Conservation (phyloP, 106 monocot genomes). For the Dactylorhiza incarnata region DNA sequence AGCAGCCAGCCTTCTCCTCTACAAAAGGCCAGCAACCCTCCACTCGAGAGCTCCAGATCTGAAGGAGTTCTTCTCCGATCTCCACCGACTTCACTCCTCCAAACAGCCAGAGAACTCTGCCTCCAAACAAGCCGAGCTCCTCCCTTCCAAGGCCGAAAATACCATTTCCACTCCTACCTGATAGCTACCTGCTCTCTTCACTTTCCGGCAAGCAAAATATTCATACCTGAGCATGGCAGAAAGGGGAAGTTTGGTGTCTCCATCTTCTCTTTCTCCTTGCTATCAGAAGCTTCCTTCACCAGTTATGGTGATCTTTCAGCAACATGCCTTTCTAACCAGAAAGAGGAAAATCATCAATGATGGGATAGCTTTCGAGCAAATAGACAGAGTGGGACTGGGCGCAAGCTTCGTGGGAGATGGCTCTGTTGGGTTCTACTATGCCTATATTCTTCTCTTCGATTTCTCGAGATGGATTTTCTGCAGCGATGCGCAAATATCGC, state of each 20-base stretch:
- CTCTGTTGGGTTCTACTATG: conserved; percentile 28
- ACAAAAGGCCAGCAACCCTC: too few species aligned
- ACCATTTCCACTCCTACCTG: too few species aligned
- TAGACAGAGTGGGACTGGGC: conserved; percentile 85
- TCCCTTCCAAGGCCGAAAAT: too few species aligned
- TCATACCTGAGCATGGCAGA: conserved; percentile 39
- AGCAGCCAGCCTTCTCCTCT: too few species aligned
- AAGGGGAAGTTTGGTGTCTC: conserved; percentile 33
- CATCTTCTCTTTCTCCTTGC: conserved; percentile 46
- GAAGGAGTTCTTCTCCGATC: too few species aligned
- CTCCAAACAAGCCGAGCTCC: too few species aligned
- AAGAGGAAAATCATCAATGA: conserved; percentile 37
- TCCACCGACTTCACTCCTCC: too few species aligned
- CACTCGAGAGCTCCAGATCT: too few species aligned
- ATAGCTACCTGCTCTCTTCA: too few species aligned
- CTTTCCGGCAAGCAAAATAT: too few species aligned
- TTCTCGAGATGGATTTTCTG: conserved; percentile 33
- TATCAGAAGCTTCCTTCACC: conserved; percentile 30
- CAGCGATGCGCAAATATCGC: too few species aligned
- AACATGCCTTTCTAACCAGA: conserved; percentile 73
- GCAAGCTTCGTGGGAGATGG: conserved; percentile 26
- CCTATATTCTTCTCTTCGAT: conserved; percentile 39
- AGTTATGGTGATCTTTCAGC: conserved; percentile 31
- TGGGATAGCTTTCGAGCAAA: conserved; percentile 62
- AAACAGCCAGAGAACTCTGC: too few species aligned